A percentile compares a stretch with the other conserved stretches of the same genome.
phyloP scores from a whole-genome alignment of 495 filamentous ascomycete species.

The Entonaema liquescens region DNA sequence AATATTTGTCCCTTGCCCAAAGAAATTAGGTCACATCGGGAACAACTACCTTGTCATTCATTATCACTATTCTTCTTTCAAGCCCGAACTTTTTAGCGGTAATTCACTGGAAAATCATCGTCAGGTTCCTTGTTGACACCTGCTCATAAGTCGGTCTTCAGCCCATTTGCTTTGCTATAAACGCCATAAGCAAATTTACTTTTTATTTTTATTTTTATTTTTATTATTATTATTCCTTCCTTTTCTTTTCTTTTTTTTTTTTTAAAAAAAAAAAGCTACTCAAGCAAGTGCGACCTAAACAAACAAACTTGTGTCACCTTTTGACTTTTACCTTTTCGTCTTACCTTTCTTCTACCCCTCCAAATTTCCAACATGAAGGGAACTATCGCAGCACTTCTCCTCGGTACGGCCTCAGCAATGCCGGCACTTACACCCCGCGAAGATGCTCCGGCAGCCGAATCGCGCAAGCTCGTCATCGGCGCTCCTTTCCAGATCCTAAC shows the following conservation, averaged over 20 bases:
- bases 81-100: background rate
- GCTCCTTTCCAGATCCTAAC: conserved; percentile 42
- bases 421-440: conserved; percentile 25
- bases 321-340: background rate
- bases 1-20: conserved; percentile 3
- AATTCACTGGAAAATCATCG: background rate
- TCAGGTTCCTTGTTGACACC: background rate
- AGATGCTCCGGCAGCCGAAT: background rate
- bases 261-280: too few relatives aligned
- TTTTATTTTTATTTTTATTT: background rate
- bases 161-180: background rate
- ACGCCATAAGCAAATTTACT: background rate
- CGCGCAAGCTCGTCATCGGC: conserved; percentile 42
- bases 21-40: conserved; percentile 1
- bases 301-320: too few relatives aligned
- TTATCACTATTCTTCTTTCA: background rate
- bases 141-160: background rate
- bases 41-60: conserved; percentile 11
- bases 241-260: too few relatives aligned
- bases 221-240: background rate
- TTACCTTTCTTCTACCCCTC: background rate
- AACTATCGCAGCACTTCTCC: conserved; percentile 34
- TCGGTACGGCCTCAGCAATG: conserved; percentile 34
- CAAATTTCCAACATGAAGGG: conserved; percentile 23
- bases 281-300: conserved; percentile 8